A percentile compares a stretch with the other conserved stretches of the same genome.
phyloP scores from a whole-genome alignment of 352 stramenopile genomes.

The Saprolegnia diclina region DNA sequence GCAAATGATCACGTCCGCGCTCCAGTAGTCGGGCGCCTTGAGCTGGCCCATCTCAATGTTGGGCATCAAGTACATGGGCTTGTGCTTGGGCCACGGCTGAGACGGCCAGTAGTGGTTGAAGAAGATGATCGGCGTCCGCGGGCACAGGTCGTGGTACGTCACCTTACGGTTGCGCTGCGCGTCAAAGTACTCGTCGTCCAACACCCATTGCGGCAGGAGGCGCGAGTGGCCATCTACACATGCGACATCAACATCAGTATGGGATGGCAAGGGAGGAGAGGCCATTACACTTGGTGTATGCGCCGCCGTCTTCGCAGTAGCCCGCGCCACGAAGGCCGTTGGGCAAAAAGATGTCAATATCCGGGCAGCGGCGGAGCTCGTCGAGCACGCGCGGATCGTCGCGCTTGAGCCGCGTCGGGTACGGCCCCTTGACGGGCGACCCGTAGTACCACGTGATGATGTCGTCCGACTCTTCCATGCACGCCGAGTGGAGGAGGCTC shows the following conservation, averaged over 20 bases:
- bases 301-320: conserved; percentile 12
- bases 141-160: conserved; percentile 54
- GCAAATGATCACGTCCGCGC: conserved; percentile 44
- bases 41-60: conserved; percentile 45
- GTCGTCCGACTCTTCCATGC: background rate
- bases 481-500: background rate
- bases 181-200: conserved; percentile 43
- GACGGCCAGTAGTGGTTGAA: conserved; percentile 49
- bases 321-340: background rate
- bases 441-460: conserved; percentile 12
- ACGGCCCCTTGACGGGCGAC: background rate
- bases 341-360: conserved; percentile 15
- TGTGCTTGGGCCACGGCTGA: conserved; percentile 31
- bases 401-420: conserved; percentile 30
- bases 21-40: conserved; percentile 38
- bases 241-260: too few relatives aligned
- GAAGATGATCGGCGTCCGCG: conserved; percentile 41
- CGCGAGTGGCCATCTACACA: conserved; percentile 24
- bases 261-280: too few relatives aligned
- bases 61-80: conserved; percentile 33
- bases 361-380: conserved; percentile 30
- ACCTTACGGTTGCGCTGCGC: conserved; percentile 34
- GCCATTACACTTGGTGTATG: conserved; percentile 5
- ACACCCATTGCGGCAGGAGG: conserved; percentile 37
- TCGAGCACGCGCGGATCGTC: conserved; percentile 40